Evolutionary conservation across 768 basidiomycete genomes (phyloP), one percentile per base, ranked within the genome.

Genomic region (Trametes maxima): DNA sequence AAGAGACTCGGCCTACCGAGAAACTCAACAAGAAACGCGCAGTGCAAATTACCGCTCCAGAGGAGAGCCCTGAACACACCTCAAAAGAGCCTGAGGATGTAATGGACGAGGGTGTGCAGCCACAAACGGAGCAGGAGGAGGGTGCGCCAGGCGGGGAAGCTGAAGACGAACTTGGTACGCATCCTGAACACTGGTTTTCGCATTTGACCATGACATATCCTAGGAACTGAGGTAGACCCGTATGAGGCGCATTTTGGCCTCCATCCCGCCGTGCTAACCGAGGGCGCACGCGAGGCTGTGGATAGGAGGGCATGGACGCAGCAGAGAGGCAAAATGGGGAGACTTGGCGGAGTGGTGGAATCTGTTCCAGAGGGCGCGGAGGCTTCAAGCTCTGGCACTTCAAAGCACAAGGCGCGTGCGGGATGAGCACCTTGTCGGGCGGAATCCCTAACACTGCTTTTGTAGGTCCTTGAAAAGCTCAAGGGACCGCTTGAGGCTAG

Each of bases 161-260:
- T 4, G 71, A 67, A 43, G 69, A 65, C 57, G 60, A 42, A 57
- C 24, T 35, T 19, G 60, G 65, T 63, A 33, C 25, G 60, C 51
- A 14, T 8, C 12, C 14, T 12, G 19, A 0, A 24, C 0, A 11
- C 21, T 40, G 14, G 21, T 35, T 42, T 4, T 58, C 14, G 21
- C 19, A 10, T 21, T 33, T 5, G 37, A 57, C 5, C 1, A 13
- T 14, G 4, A 36, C 16, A 5, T 44, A 19, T 36, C 10, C 5
- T 28, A 65, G 62, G 58, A 45, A 64, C 65, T 65, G 66, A 52
- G 44, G 62, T 65, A 54, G 80, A 87, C 67, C 72, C 78, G 51
- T 92, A 93, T 68, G 90, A 93, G 67, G 74, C 72, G 11, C 93
- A 95, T 69, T 95, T 92, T 70, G 92, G 91, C 11, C 68, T 80